phyloP scores from a whole-genome alignment of 257 asterid genomes.

The Galeopsis tetrahit region DNA sequence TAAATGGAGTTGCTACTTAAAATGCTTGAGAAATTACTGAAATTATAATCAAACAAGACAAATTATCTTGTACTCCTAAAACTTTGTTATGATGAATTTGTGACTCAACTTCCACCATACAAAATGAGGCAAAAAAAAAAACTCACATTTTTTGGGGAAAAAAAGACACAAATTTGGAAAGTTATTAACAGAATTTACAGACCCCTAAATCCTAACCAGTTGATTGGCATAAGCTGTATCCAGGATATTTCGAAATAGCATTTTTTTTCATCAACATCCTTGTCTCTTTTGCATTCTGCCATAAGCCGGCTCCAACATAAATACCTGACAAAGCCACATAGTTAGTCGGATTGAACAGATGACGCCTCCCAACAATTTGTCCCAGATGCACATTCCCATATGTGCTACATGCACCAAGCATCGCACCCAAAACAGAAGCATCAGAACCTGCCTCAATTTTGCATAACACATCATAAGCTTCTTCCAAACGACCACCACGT shows the following conservation, averaged over 20 bases:
- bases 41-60: no score
- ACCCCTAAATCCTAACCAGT: constrained; percentile 7
- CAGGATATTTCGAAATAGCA: constrained; percentile 38
- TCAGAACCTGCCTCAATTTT: constrained; percentile 24
- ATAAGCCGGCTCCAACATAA: constrained; percentile 54
- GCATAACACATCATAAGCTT: constrained; percentile 48
- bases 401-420: constrained; percentile 55
- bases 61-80: no score
- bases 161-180: no score
- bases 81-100: no score
- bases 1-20: no score
- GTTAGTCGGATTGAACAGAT: constrained; percentile 33
- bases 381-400: constrained; percentile 46
- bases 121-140: no score
- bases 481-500: constrained; percentile 47
- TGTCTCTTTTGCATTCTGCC: constrained; percentile 40
- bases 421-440: constrained; percentile 46
- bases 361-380: constrained; percentile 39
- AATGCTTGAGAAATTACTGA: no score
- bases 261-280: constrained; percentile 41
- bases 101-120: no score
- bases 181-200: no score
- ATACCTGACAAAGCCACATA: constrained; percentile 54
- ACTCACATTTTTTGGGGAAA: no score
- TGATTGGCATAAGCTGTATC: constrained; percentile 39